These are phyloP conservation scores for Phytophthora fragariaefolia DNA, from an alignment of 352 stramenopile species.

Conservation along the genomic window DNA sequence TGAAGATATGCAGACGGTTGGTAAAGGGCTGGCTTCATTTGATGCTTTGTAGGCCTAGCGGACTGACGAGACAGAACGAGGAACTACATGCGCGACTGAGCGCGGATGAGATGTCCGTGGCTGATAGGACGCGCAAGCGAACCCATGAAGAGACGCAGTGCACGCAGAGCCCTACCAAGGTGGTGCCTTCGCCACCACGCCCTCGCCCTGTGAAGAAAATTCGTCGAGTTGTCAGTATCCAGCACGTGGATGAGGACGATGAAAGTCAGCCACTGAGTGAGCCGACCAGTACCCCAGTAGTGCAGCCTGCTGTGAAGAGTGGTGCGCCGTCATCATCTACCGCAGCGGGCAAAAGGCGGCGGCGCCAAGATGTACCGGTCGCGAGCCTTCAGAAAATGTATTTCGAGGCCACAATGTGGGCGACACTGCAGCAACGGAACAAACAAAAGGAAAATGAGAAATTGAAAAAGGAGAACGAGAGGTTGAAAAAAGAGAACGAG, in stretches of 20 bases:
- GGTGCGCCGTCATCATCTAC: background rate
- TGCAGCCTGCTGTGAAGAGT: background rate
- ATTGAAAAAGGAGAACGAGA: slow-evolving; percentile 9
- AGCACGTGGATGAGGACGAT: slow-evolving; percentile 17
- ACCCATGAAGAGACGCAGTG: slow-evolving; percentile 36
- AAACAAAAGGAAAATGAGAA: background rate
- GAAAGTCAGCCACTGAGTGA: slow-evolving; percentile 14
- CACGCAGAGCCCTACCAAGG: slow-evolving; percentile 34
- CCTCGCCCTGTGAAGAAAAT: slow-evolving; percentile 32
- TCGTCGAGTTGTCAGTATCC: slow-evolving; percentile 2
- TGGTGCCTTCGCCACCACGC: slow-evolving; percentile 12
- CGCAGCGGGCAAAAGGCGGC: slow-evolving; percentile 27
- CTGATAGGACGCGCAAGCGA: slow-evolving; percentile 31
- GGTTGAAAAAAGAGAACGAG: slow-evolving; percentile 13
- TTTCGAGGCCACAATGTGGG: no score
- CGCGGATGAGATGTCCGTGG: slow-evolving; percentile 32
- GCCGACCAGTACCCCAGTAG: slow-evolving; percentile 2
- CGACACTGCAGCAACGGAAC: background rate
- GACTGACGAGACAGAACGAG: slow-evolving; percentile 30
- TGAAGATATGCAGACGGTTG: background rate
- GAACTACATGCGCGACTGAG: slow-evolving; percentile 27
- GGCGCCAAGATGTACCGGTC: slow-evolving; percentile 5
- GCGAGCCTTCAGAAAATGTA: no score
- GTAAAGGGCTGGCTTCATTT: slow-evolving; percentile 5
- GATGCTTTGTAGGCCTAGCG: slow-evolving; percentile 29